Base-by-base conservation (phyloP, 2,329 filamentous ascomycete genomes). In the Phoma herbarum region DNA sequence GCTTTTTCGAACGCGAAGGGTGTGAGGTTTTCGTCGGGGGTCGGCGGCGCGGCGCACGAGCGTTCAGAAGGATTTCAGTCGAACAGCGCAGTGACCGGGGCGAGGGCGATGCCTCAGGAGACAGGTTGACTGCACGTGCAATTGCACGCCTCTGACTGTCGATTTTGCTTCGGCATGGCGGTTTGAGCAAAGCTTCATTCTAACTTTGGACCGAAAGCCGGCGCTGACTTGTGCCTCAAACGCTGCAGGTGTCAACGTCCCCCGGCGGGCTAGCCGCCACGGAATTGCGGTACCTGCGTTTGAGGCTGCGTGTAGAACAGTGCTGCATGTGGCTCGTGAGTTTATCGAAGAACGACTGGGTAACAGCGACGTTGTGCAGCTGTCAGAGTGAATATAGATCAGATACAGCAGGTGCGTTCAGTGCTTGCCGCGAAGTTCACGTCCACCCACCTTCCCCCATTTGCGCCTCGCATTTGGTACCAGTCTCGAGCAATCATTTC, bases 231-330 rank as follows among this genome's bases (percentile, higher is more conserved):
- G 70, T 60, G 58, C 56, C 60, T 75, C 63, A 73, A 63, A 77
- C 75, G 68, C 60, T 50, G 58, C 49, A 57, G 64, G 71, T 74
- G 65, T 75, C 68, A 73, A 66, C 53, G 56, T 47, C 59, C 65
- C 52, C 57, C 63, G 58, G 60, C 60, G 63, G 65, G 67, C 63
- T 74, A 75, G 69, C 68, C 71, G 72, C 68, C 62, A 70, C 66
- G 68, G 63, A 70, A 60, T 64, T 65, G 65, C 50, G 45, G 61
- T 69, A 56, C 60, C 59, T 67, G 63, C 49, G 72, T 76, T 74
- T 75, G 75, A 75, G 68, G 66, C 68, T 72, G 69, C 69, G 69
- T 70, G 64, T 72, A 67, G 65, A 67, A 64, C 62, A 61, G 70
- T 63, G 62, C 60, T 66, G 61, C 48, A 64, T 57, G 62, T 70